Conservation (phyloP, 2,329 filamentous ascomycete genomes). For the Colletotrichum phormii region DNA sequence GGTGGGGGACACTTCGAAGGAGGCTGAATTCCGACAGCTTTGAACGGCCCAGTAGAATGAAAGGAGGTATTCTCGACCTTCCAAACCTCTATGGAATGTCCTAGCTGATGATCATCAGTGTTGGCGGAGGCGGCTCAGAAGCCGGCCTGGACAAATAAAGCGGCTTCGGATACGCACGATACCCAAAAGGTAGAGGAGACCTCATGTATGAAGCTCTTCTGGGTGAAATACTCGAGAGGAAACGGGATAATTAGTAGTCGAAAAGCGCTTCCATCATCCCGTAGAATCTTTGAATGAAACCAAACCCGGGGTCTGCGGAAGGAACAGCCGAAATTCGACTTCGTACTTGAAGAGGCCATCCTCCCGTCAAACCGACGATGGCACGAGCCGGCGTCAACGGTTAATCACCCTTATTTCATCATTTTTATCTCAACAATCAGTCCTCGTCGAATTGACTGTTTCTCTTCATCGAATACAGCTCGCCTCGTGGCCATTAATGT, state of each 20-base stretch:
- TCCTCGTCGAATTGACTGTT: not conserved
- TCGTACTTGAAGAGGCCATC: conserved; percentile 23
- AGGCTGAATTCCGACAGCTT: conserved; percentile 32
- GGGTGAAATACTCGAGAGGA: not conserved
- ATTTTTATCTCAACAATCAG: not conserved
- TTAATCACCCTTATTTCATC: not conserved
- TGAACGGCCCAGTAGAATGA: not conserved
- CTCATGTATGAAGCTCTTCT: conserved; percentile 17
- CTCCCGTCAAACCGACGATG: conserved; percentile 15
- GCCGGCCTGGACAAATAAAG: conserved; percentile 1
- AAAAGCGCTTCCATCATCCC: conserved; percentile 27
- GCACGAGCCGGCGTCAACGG: conserved; percentile 6
- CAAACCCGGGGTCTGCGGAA: not conserved
- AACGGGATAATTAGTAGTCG: not conserved
- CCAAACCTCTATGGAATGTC: not conserved
- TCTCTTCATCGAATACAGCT: not conserved
- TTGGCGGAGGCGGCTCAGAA: not conserved
- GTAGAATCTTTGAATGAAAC: conserved; percentile 7
- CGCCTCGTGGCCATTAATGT: conserved; percentile 6
- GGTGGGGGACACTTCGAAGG: not conserved
- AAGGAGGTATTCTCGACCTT: not conserved
- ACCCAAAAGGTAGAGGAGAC: conserved; percentile 2
- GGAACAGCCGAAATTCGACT: not conserved
- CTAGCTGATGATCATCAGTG: not conserved
- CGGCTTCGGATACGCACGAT: conserved; percentile 3